Evolutionary conservation across 1,139 yeast species (phyloP), one percentile per base, ranked within the genome.

Genomic region (Tardiomyces depauwii): DNA sequence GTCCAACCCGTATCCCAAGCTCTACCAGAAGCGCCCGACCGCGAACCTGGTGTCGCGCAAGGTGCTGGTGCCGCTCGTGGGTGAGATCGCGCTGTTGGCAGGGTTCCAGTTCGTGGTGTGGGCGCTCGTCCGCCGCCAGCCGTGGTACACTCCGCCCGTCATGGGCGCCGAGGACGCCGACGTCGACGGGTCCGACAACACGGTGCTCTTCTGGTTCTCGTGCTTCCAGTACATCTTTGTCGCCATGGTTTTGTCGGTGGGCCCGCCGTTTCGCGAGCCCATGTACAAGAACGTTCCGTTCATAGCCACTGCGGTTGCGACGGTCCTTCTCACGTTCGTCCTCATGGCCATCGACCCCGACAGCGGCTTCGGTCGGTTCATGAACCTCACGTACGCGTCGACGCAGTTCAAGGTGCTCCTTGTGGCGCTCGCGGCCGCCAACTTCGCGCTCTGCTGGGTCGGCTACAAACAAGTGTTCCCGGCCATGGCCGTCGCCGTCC

Each of bases 251-350:
- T 69, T 91, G 50, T 84, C 95, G 28, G 85, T 79, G 27, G 98
- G 99, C 0, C 93, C 94, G 12, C 99, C 99, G n/a, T 93, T 87
- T 62, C 74, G 98, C 49, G 82, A 85, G 58, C 81, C 93, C 1
- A 76, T 84, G 57, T 63, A 67, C 38, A 72, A 77, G 52, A 91
- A 91, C 61, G 46, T 55, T 10, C 94, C 95, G 9, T 89, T 87
- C 58, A 68, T 91, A 47, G 44, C 71, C 2, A 86, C 89, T 44
- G 71, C 86, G 45, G 54, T 70, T 0, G 53, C 67, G 0, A 74
- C 93, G 0, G 53, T 74, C 0, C 80, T 82, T 72, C 62, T 80
- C 10, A 63, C 75, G 10, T 45, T 53, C 13, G 30, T 49, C 10
- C 56, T 63, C 48, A 52, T 61, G 49, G 47, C 51, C 28, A 44